phyloP scores from a whole-genome alignment of 2,329 filamentous ascomycete genomes.

The Penicillium sp. region DNA sequence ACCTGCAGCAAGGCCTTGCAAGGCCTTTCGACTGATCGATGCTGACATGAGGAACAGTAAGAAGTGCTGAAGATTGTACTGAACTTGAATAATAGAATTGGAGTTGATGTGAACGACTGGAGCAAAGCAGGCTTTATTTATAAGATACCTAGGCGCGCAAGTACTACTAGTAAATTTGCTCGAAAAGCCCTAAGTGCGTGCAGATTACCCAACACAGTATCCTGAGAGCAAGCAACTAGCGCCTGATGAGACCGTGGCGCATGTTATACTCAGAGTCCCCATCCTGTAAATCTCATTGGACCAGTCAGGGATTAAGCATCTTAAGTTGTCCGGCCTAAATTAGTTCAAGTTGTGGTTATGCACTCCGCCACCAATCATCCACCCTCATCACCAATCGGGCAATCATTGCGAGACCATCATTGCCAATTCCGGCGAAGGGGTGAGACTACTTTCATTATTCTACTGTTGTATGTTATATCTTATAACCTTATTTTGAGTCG shows the following conservation, averaged over 20 bases:
- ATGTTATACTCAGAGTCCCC: background rate
- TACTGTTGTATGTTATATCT: too few species aligned
- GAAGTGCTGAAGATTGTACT: background rate
- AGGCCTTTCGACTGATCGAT: constrained; percentile 9
- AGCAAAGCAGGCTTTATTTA: background rate
- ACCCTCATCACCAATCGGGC: background rate
- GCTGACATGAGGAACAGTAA: background rate
- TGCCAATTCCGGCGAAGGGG: background rate
- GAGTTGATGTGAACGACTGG: background rate
- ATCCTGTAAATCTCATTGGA: background rate
- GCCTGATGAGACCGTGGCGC: background rate
- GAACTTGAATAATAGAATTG: background rate
- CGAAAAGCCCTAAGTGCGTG: background rate
- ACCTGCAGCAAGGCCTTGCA: constrained; percentile 28
- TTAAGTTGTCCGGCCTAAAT: background rate
- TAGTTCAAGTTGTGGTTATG: background rate
- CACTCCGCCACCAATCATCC: background rate
- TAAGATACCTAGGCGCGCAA: too few species aligned
- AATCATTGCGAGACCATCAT: background rate
- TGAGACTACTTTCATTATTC: too few species aligned
- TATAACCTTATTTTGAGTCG: too few species aligned
- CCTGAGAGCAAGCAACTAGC: background rate
- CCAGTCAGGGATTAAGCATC: background rate
- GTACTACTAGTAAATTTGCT: background rate
- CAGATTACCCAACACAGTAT: background rate